Percentiles rank a stretch among this genome's conserved stretches.
Conservation (phyloP, 2,329 filamentous ascomycete species). For the Cytospora mali region DNA sequence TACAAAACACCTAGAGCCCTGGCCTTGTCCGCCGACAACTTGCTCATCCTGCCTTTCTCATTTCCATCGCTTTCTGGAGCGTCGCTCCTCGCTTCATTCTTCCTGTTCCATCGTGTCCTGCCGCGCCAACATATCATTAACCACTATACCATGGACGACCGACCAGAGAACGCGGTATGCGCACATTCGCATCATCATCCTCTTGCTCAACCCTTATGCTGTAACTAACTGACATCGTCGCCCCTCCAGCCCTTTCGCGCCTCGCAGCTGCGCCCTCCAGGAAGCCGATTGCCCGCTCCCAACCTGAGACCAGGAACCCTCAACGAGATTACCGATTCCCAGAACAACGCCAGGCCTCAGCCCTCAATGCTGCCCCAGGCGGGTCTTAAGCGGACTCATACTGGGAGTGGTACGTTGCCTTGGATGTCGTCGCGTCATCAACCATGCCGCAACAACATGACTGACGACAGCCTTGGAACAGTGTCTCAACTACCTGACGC, state of each 20-base stretch:
- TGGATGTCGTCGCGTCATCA: not conserved
- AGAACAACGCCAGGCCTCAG: conserved; percentile 58
- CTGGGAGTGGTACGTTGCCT: conserved; percentile 35
- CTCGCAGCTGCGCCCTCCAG: conserved; percentile 31
- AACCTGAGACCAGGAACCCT: conserved; percentile 39
- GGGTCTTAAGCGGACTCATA: conserved; percentile 51
- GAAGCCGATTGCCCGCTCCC: conserved; percentile 31
- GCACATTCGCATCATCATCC: not conserved
- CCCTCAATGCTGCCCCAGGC: conserved; percentile 44
- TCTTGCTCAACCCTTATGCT: not conserved
- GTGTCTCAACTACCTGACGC: conserved; percentile 54
- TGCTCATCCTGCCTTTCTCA: conserved; percentile 30
- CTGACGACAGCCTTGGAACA: conserved; percentile 36
- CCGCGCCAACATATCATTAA: conserved; percentile 33
- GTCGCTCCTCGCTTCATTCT: conserved; percentile 29
- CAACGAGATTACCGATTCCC: conserved; percentile 61
- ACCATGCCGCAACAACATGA: conserved; percentile 21
- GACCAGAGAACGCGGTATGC: conserved; percentile 41
- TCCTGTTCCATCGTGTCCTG: conserved; percentile 28
- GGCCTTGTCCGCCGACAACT: not conserved
- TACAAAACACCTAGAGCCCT: not conserved
- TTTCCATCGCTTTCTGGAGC: conserved; percentile 27
- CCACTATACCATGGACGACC: conserved; percentile 38
- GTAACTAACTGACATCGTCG: conserved; percentile 1
- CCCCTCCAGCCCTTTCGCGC: conserved; percentile 30